Conservation (phyloP, 176 grass and related monocot species). For the Echinochloa phyllopogon region DNA sequence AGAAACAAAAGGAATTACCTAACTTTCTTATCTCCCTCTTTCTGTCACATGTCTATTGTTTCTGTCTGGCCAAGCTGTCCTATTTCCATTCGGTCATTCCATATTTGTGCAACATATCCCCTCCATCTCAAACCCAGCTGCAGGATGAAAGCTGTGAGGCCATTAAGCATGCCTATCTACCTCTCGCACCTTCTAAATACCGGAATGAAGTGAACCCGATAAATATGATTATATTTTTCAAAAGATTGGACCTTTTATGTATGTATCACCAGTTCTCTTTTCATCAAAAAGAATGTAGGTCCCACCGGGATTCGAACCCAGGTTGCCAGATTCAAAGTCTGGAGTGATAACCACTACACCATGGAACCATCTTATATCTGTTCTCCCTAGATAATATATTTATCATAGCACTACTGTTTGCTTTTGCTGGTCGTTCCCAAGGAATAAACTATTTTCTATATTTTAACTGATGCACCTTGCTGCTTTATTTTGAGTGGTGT, state of each 20-base stretch:
- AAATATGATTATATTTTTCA: not conserved
- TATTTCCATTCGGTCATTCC: too few relatives aligned
- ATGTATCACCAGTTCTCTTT: not conserved
- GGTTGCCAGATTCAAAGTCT: slow-evolving; percentile 95
- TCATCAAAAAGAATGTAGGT: slow-evolving; percentile 35
- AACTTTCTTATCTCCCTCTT: too few relatives aligned
- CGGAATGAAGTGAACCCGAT: not conserved
- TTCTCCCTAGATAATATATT: not conserved
- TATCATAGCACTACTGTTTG: not conserved
- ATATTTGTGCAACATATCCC: too few relatives aligned
- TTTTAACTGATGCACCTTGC: not conserved
- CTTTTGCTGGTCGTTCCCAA: not conserved
- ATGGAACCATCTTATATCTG: slow-evolving; percentile 51
- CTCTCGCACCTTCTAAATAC: too few relatives aligned
- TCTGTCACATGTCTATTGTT: too few relatives aligned
- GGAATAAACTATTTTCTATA: too few relatives aligned
- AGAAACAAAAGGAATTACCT: too few relatives aligned
- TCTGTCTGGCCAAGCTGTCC: too few relatives aligned
- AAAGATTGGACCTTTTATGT: not conserved
- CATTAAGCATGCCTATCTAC: too few relatives aligned
- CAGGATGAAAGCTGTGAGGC: too few relatives aligned
- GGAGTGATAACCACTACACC: slow-evolving; percentile 96
- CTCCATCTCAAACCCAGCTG: too few relatives aligned
- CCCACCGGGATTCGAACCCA: slow-evolving; percentile 88
- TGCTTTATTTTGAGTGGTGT: not conserved